Conservation (phyloP, 768 basidiomycete genomes). For the Mycena albidolilacea region DNA sequence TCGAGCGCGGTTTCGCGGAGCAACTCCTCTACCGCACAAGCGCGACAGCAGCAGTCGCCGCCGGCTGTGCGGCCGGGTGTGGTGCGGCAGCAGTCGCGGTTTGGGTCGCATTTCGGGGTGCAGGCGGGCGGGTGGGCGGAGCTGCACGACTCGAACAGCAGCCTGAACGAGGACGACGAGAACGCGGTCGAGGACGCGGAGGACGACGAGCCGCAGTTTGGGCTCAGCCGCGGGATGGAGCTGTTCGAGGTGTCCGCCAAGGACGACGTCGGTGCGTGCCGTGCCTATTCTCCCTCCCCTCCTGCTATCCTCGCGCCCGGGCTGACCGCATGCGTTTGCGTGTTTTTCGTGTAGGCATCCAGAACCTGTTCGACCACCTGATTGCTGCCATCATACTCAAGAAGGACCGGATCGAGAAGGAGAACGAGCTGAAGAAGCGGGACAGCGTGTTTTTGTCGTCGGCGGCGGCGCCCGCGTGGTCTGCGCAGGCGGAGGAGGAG, state of each 20-base stretch:
- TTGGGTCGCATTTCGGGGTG: constrained; percentile 69
- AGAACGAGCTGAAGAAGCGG: constrained; percentile 84
- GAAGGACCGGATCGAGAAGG: constrained; percentile 85
- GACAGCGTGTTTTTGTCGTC: constrained; percentile 87
- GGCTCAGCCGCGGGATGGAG: constrained; percentile 86
- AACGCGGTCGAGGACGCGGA: constrained; percentile 62
- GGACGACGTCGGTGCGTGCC: constrained; percentile 79
- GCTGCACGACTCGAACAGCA: constrained; percentile 72
- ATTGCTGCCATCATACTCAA: constrained; percentile 84
- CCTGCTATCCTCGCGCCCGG: not conserved
- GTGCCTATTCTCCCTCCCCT: not conserved
- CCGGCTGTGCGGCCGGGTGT: constrained; percentile 62
- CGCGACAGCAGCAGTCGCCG: constrained; percentile 53
- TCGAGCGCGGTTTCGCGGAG: constrained; percentile 60
- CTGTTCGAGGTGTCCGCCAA: constrained; percentile 94
- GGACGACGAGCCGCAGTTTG: constrained; percentile 72
- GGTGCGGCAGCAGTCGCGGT: constrained; percentile 71
- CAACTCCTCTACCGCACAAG: constrained; percentile 47
- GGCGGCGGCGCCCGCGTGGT: constrained; percentile 78
- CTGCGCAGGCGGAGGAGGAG: constrained; percentile 85
- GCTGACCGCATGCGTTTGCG: constrained; percentile 21
- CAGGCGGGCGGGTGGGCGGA: constrained; percentile 68
- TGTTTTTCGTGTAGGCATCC: constrained; percentile 70
- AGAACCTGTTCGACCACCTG: constrained; percentile 83
- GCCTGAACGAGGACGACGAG: constrained; percentile 77